Conservation (phyloP, 2,329 filamentous ascomycete genomes). For the Cladosporium sp. region DNA sequence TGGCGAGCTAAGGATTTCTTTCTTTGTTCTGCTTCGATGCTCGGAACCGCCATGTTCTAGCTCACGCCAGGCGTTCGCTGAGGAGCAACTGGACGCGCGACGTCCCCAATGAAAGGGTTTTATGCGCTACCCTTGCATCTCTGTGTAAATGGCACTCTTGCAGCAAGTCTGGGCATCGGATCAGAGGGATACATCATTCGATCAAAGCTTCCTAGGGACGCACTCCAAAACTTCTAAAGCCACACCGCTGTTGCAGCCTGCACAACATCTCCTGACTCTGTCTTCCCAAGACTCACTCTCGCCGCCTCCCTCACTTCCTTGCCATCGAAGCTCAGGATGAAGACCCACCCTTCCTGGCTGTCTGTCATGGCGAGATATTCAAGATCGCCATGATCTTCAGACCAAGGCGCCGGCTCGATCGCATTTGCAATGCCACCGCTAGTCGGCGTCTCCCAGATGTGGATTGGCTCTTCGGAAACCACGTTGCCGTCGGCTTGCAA, state of each 20-base stretch:
- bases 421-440: slow-evolving; percentile 39
- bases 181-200: neutral
- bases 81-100: no score
- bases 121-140: no score
- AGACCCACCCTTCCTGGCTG: slow-evolving; percentile 37
- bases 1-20: no score
- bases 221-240: slow-evolving; percentile 24
- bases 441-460: slow-evolving; percentile 38
- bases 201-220: neutral
- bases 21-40: no score
- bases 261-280: slow-evolving; percentile 33
- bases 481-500: slow-evolving; percentile 31
- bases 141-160: no score
- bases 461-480: slow-evolving; percentile 29
- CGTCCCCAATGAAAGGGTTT: no score
- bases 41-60: no score
- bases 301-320: slow-evolving; percentile 33
- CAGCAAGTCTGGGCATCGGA: no score
- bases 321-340: slow-evolving; percentile 36
- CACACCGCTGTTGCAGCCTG: slow-evolving; percentile 38
- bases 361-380: slow-evolving; percentile 39
- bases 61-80: no score
- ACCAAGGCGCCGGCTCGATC: slow-evolving; percentile 36
- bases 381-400: slow-evolving; percentile 20
- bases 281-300: slow-evolving; percentile 33